phyloP scores from a whole-genome alignment of 768 basidiomycete species.

The Mrakia frigida region DNA sequence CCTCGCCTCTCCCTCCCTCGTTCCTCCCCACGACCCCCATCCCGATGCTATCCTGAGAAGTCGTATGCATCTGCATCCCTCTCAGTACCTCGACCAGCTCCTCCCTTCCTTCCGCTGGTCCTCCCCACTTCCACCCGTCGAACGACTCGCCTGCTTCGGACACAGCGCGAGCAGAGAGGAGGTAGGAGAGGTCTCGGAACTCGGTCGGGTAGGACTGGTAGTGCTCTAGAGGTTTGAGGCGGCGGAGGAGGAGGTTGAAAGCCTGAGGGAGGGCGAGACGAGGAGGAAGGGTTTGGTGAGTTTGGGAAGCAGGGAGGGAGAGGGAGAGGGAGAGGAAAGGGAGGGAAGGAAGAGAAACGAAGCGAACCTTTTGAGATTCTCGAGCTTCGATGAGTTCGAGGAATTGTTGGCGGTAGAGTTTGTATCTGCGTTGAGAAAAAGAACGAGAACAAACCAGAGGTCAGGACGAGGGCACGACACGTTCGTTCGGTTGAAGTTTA shows the following conservation, averaged over 20 bases:
- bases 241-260: conserved; percentile 42
- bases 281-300: not conserved
- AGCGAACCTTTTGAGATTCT: conserved; percentile 32
- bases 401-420: conserved; percentile 42
- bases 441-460: not conserved
- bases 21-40: conserved; percentile 15
- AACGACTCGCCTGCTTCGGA: conserved; percentile 40
- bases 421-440: not conserved
- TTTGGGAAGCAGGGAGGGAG: not conserved
- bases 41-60: no score
- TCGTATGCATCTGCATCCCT: conserved; percentile 33
- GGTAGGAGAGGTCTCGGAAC: conserved; percentile 43
- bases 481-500: not conserved
- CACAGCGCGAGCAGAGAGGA: conserved; percentile 42
- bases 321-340: not conserved
- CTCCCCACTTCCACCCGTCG: conserved; percentile 40
- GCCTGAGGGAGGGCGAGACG: conserved; percentile 33
- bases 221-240: conserved; percentile 44
- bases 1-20: not conserved
- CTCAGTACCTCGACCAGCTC: conserved; percentile 39
- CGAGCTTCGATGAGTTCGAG: conserved; percentile 42
- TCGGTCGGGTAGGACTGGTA: conserved; percentile 43
- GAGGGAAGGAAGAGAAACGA: not conserved
- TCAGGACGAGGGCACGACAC: not conserved
- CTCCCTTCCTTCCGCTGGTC: conserved; percentile 40